Conservation (phyloP, 129 eudicot genomes). For the Lonicera japonica region DNA sequence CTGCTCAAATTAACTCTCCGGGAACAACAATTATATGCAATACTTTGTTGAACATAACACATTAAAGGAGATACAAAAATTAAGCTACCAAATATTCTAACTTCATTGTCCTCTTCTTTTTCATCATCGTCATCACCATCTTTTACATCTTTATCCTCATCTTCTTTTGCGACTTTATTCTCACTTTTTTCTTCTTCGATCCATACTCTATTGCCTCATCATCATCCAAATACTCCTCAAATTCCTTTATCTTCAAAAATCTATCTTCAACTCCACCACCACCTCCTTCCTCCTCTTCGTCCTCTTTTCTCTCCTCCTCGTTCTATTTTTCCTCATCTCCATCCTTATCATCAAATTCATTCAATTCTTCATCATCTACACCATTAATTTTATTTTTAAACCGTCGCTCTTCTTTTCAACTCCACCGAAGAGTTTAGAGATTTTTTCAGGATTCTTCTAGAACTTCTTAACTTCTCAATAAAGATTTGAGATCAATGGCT, state of each 20-base stretch:
- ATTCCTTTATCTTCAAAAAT: conserved; percentile 67
- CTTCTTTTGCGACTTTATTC: conserved; percentile 12
- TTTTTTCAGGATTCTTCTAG: conserved; percentile 50
- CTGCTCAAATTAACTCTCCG: no score
- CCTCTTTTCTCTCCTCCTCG: conserved; percentile 19
- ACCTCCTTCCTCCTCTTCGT: conserved; percentile 18
- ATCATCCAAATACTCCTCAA: conserved; percentile 62
- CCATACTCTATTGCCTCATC: conserved; percentile 84
- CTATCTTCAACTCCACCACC: conserved; percentile 54
- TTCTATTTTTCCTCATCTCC: conserved; percentile 33
- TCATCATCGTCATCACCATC: conserved; percentile 32
- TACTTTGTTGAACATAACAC: neutral
- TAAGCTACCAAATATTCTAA: conserved; percentile 16
- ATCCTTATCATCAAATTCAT: conserved; percentile 15
- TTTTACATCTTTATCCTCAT: conserved; percentile 32
- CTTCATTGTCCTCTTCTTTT: conserved; percentile 55
- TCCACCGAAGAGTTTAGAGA: conserved; percentile 22
- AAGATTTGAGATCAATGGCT: conserved; percentile 51
- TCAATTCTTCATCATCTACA: conserved; percentile 19
- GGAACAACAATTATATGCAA: neutral
- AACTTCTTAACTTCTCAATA: conserved; percentile 48
- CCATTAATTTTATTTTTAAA: conserved; percentile 4
- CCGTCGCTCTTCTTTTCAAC: conserved; percentile 9
- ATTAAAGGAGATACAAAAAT: neutral
- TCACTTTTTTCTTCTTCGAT: conserved; percentile 19